Evolutionary conservation across 2,329 filamentous ascomycete species (phyloP).

Genomic region (Teratosphaeria destructans): DNA sequence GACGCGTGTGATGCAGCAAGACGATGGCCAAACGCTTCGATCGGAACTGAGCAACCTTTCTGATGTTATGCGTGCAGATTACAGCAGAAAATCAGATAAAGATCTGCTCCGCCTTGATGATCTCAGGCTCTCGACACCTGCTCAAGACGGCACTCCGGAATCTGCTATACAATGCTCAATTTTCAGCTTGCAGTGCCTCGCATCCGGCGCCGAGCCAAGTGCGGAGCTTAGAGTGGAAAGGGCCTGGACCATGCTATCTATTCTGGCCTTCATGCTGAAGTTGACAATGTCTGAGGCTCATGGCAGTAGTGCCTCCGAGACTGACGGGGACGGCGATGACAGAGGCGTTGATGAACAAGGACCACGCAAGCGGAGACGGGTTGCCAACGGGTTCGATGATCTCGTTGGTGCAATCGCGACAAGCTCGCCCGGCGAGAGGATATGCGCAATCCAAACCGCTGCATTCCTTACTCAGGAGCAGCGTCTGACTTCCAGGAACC

Average conservation of each 20-base stretch:
- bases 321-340: slow-evolving; percentile 5
- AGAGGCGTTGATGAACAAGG: not conserved
- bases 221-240: not conserved
- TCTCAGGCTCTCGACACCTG: slow-evolving; percentile 37
- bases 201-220: slow-evolving; percentile 16
- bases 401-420: slow-evolving; percentile 28
- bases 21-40: slow-evolving; percentile 10
- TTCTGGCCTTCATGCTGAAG: slow-evolving; percentile 28
- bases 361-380: slow-evolving; percentile 29
- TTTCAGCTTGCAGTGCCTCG: slow-evolving; percentile 23
- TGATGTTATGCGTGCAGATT: slow-evolving; percentile 67
- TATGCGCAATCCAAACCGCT: slow-evolving; percentile 45
- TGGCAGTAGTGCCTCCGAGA: not conserved
- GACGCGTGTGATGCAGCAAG: slow-evolving; percentile 20
- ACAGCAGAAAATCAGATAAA: slow-evolving; percentile 58
- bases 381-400: slow-evolving; percentile 29
- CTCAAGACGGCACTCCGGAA: not conserved
- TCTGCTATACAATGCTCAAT: not conserved
- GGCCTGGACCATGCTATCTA: slow-evolving; percentile 28
- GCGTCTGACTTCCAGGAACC: slow-evolving; percentile 13
- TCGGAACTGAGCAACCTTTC: slow-evolving; percentile 51
- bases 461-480: slow-evolving; percentile 36
- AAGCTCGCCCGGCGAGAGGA: slow-evolving; percentile 27
- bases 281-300: slow-evolving; percentile 3
- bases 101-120: slow-evolving; percentile 72